Conservation (phyloP, 805 yeast genomes). For the Brettanomyces nanus region DNA sequence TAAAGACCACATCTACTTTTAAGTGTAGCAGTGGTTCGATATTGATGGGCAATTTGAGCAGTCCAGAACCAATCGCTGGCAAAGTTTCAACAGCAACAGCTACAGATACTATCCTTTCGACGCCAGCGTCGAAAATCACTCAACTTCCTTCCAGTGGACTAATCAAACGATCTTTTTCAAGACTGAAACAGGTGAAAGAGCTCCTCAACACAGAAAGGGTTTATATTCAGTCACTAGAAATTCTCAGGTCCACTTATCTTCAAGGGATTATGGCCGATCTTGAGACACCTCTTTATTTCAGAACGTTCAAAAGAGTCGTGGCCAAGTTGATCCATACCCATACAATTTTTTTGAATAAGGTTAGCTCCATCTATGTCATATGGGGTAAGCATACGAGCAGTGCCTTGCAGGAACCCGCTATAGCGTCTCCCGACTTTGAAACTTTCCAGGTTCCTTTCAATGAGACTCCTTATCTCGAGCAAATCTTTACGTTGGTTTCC, state of each 20-base stretch:
- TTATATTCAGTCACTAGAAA: slow-evolving; percentile 36
- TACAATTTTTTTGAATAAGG: slow-evolving; percentile 19
- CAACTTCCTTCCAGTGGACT: neutral
- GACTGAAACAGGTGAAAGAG: slow-evolving; percentile 32
- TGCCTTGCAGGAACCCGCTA: slow-evolving; percentile 6
- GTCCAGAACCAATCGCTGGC: no score
- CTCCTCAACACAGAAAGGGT: slow-evolving; percentile 39
- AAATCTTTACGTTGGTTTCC: slow-evolving; percentile 13
- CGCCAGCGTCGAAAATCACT: neutral
- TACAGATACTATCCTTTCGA: neutral
- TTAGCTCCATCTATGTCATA: slow-evolving; percentile 17
- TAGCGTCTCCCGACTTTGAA: slow-evolving; percentile 19
- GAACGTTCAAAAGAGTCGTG: slow-evolving; percentile 22
- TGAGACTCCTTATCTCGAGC: slow-evolving; percentile 14
- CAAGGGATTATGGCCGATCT: slow-evolving; percentile 28
- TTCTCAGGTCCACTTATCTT: slow-evolving; percentile 36
- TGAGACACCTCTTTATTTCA: slow-evolving; percentile 29
- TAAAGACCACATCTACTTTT: neutral
- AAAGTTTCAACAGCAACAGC: neutral
- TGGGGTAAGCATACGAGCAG: slow-evolving; percentile 11
- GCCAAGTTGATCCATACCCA: slow-evolving; percentile 27
- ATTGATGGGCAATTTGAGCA: no score
- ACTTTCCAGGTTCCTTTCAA: slow-evolving; percentile 14
- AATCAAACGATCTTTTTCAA: slow-evolving; percentile 12
- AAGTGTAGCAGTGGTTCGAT: no score